Evolutionary conservation across 208 protist species (phyloP).

Genomic region (Acanthamoeba sp.): DNA sequence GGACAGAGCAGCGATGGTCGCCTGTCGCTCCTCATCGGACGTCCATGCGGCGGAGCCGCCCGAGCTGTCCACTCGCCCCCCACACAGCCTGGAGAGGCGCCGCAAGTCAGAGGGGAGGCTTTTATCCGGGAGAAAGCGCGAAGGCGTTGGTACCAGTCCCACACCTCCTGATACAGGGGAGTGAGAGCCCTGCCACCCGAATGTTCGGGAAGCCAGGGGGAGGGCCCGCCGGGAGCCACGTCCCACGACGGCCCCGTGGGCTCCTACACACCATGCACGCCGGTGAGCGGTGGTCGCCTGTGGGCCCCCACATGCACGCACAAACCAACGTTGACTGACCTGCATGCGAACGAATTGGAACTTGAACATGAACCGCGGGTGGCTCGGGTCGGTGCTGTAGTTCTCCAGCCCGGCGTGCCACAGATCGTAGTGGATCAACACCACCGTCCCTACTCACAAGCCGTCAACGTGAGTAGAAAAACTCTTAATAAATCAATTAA

Average conservation of each 20-base stretch:
- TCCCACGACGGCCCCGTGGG: not conserved
- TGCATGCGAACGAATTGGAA: conserved; percentile 70
- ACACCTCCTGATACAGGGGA: conserved; percentile 3
- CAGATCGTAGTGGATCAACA: conserved; percentile 71
- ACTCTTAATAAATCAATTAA: too few species aligned
- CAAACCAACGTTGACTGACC: not conserved
- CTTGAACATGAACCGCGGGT: conserved; percentile 67
- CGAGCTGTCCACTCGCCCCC: not conserved
- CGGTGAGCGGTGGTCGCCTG: too few species aligned
- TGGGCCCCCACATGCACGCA: too few species aligned
- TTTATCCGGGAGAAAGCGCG: not conserved
- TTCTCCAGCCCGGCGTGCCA: conserved; percentile 61
- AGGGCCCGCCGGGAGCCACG: not conserved
- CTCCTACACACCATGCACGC: not conserved
- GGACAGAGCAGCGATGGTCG: not conserved
- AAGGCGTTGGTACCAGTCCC: not conserved
- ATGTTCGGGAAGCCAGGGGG: conserved; percentile 31
- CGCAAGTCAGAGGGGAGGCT: not conserved
- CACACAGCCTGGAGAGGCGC: not conserved
- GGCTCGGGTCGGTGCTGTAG: not conserved
- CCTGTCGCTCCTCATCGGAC: not conserved
- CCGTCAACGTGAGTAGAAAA: too few species aligned
- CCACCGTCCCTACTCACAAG: not conserved
- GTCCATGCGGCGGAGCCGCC: not conserved
- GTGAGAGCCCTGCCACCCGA: not conserved